Evolutionary conservation across 805 yeast species (phyloP).

Genomic region (Candida andamanensis): DNA sequence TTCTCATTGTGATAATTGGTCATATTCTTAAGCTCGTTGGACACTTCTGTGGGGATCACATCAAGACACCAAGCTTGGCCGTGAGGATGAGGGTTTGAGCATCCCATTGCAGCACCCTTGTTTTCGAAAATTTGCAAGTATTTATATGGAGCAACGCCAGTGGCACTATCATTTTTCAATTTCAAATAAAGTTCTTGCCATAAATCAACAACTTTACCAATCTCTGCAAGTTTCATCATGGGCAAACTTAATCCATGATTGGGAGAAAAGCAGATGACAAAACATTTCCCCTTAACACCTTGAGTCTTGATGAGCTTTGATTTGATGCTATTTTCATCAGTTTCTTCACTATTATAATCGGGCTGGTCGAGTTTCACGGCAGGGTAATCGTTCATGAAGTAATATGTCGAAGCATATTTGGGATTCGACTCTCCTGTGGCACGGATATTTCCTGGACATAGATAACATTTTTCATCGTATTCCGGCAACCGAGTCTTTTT

Average conservation of each 20-base stretch:
- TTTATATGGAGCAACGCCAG: slow-evolving; percentile 42
- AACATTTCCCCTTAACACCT: slow-evolving; percentile 64
- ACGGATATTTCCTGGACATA: slow-evolving; percentile 68
- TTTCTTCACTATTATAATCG: slow-evolving; percentile 23
- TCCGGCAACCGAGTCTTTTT: slow-evolving; percentile 39
- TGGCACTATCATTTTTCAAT: slow-evolving; percentile 32
- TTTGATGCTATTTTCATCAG: slow-evolving; percentile 20
- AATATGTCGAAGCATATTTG: slow-evolving; percentile 49
- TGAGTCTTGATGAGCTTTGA: slow-evolving; percentile 46
- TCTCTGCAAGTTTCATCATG: slow-evolving; percentile 43
- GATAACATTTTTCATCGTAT: slow-evolving; percentile 62
- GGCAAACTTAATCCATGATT: slow-evolving; percentile 65
- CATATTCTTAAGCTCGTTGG: slow-evolving; percentile 50
- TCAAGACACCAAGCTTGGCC: slow-evolving; percentile 79
- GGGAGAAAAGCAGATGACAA: slow-evolving; percentile 69
- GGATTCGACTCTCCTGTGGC: slow-evolving; percentile 61
- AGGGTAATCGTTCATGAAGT: slow-evolving; percentile 65
- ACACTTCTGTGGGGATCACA: slow-evolving; percentile 61
- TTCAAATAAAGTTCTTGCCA: slow-evolving; percentile 54
- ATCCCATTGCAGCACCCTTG: slow-evolving; percentile 77
- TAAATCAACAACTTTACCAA: slow-evolving; percentile 48
- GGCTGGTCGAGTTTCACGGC: slow-evolving; percentile 63
- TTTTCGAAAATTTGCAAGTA: slow-evolving; percentile 73
- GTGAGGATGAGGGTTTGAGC: slow-evolving; percentile 79
- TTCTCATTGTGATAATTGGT: slow-evolving; percentile 37